Evolutionary conservation across 805 yeast genomes (phyloP), one percentile per base, ranked within the genome.

Genomic region (Saccharomycopsis fermentans): DNA sequence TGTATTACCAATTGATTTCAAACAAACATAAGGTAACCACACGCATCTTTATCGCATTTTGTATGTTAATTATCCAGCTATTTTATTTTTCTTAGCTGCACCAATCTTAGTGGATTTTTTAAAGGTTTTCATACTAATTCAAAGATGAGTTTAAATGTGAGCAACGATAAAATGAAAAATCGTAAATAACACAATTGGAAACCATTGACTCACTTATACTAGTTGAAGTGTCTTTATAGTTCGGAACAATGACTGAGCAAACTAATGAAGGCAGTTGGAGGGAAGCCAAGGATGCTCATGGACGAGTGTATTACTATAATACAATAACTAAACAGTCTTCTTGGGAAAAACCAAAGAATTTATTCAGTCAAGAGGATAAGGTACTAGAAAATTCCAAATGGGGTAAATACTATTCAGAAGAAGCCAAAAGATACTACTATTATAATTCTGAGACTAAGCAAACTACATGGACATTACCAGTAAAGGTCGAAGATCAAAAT

Each of bases 401-500:
- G 88, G 71, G 71, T 36, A 74, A 73, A 63, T 75, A 75, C 60
- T 75, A 71, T 35, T 66, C 69, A 1, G 78, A 78, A 12, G 83
- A 79, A 6, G 90, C 75, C 11, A 80, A 91, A 2, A 73, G 72
- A 56, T 73, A 75, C 19, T 90, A 90, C 69, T 90, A 87, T 73
- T 84, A 84, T 70, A 86, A 87, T 66, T 73, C 76, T 14, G 70
- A 70, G 29, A 80, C 92, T 0, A 78, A 81, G 5, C 82, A 83
- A 65, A 84, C 94, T 19, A 82, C 84, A 0, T 91, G 97, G 97
- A 87, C 83, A 19, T 70, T 81, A n/a, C 96, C 96, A 0, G 74
- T 68, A 0, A 83, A 77, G 35, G 74, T 80, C 5, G 68, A 68
- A 35, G 62, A 58, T 4, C 68, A 59, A 62, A 17, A 43, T 1